These are phyloP conservation scores for Tricholoma terreum DNA, from an alignment of 768 basidiomycete species.

Conservation along the genomic window DNA sequence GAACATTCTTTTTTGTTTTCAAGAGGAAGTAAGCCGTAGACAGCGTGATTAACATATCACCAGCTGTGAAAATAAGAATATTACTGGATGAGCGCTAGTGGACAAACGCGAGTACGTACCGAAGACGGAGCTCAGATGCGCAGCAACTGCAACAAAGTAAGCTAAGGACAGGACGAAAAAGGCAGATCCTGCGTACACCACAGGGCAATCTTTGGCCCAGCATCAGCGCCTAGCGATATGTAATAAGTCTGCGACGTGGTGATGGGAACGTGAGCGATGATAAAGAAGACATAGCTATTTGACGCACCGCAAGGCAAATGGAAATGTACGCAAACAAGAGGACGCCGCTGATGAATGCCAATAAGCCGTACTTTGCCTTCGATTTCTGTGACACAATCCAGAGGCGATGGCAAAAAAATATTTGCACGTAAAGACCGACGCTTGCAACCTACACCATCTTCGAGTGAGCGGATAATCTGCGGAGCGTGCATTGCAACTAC, in stretches of 20 bases:
- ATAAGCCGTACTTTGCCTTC: constrained; percentile 14
- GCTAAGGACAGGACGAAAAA: background rate
- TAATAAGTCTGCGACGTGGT: constrained; percentile 22
- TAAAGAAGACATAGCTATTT: background rate
- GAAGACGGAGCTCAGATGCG: constrained; percentile 24
- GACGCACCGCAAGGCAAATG: constrained; percentile 24
- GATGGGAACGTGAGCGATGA: background rate
- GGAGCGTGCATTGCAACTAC: constrained; percentile 7
- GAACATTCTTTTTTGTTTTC: constrained; percentile 23
- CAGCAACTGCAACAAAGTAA: constrained; percentile 19
- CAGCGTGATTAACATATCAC: constrained; percentile 25
- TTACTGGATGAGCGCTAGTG: background rate
- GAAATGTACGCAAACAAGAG: constrained; percentile 27
- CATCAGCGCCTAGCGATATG: constrained; percentile 17
- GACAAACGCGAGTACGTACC: constrained; percentile 11
- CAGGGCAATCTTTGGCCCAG: constrained; percentile 13
- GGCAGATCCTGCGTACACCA: constrained; percentile 25
- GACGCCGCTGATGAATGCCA: constrained; percentile 18
- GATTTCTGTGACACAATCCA: constrained; percentile 24
- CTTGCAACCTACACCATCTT: constrained; percentile 21
- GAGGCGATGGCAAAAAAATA: constrained; percentile 30
- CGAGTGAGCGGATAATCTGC: background rate
- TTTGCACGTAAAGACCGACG: constrained; percentile 32
- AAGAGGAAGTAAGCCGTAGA: constrained; percentile 29
- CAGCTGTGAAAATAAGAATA: constrained; percentile 16